phyloP scores from a whole-genome alignment of 78 protist genomes.

The Speleostelium caveatum region DNA sequence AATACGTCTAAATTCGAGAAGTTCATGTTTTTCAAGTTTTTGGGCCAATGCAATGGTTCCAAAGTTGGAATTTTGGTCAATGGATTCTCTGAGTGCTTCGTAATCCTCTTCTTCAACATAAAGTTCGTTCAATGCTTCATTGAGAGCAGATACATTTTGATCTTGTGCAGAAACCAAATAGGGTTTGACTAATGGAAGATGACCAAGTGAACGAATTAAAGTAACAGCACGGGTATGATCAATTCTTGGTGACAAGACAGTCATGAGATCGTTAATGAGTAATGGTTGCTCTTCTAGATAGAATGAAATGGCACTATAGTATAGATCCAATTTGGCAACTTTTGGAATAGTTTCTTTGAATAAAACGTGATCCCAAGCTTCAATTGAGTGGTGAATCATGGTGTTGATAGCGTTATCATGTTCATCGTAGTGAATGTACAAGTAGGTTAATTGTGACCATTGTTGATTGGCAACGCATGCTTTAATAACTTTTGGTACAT shows the following conservation, averaged over 20 bases:
- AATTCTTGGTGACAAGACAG: conserved; percentile 84
- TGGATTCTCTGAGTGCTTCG: conserved; percentile 90
- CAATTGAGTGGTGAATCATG: conserved; percentile 97
- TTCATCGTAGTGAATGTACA: conserved; percentile 97
- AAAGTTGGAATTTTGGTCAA: conserved; percentile 91
- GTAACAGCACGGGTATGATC: conserved; percentile 93
- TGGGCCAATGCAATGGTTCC: conserved; percentile 95
- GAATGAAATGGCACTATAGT: conserved; percentile 94
- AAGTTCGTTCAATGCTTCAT: conserved; percentile 97
- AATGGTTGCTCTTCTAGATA: conserved; percentile 92
- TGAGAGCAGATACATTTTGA: conserved; percentile 87
- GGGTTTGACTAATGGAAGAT: conserved; percentile 94
- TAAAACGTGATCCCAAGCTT: conserved; percentile 95
- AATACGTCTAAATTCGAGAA: conserved; percentile 97
- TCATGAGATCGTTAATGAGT: conserved; percentile 93
- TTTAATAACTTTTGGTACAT: conserved; percentile 94
- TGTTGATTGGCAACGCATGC: conserved; percentile 94
- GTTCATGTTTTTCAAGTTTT: conserved; percentile 94
- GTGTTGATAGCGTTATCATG: conserved; percentile 96
- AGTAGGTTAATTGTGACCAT: conserved; percentile 96
- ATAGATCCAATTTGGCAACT: conserved; percentile 95
- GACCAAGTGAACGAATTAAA: conserved; percentile 75
- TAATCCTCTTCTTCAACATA: conserved; percentile 98
- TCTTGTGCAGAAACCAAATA: conserved; percentile 92
- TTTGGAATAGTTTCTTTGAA: conserved; percentile 96